phyloP scores from a whole-genome alignment of 179 eudicot species.

The Drosera spatulata region DNA sequence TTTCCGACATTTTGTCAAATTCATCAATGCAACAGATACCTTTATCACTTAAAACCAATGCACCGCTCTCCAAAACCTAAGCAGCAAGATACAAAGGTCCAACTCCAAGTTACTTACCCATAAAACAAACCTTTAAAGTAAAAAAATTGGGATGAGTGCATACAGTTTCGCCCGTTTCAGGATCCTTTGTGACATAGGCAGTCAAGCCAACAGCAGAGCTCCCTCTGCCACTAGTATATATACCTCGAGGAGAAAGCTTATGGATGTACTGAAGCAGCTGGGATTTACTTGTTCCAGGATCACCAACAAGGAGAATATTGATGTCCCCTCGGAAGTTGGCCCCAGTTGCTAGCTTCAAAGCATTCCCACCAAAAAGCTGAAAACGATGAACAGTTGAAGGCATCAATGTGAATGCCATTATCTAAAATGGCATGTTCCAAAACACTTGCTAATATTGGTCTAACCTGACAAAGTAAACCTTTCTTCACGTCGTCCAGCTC shows the following conservation, averaged over 20 bases:
- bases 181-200: constrained; percentile 95
- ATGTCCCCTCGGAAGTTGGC: constrained; percentile 96
- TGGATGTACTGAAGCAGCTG: constrained; percentile 93
- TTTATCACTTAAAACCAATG: constrained; percentile 87
- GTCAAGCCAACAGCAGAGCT: constrained; percentile 99
- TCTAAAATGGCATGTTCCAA: too few relatives aligned
- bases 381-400: neutral
- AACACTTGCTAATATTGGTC: neutral
- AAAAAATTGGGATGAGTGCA: constrained; percentile 10
- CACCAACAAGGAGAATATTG: constrained; percentile 96
- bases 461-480: constrained; percentile 97
- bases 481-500: constrained; percentile 94
- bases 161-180: constrained; percentile 98
- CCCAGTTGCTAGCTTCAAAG: constrained; percentile 63
- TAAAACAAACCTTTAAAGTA: neutral
- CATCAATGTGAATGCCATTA: too few relatives aligned
- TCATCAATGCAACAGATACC: constrained; percentile 98
- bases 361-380: constrained; percentile 95
- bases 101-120: neutral
- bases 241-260: constrained; percentile 94
- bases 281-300: constrained; percentile 97
- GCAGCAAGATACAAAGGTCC: constrained; percentile 6
- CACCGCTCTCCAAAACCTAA: constrained; percentile 98
- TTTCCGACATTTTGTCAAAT: constrained; percentile 98
- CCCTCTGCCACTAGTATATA: constrained; percentile 95